phyloP scores from a whole-genome alignment of 2,329 filamentous ascomycete species.

The Colletotrichum euphorbiae region DNA sequence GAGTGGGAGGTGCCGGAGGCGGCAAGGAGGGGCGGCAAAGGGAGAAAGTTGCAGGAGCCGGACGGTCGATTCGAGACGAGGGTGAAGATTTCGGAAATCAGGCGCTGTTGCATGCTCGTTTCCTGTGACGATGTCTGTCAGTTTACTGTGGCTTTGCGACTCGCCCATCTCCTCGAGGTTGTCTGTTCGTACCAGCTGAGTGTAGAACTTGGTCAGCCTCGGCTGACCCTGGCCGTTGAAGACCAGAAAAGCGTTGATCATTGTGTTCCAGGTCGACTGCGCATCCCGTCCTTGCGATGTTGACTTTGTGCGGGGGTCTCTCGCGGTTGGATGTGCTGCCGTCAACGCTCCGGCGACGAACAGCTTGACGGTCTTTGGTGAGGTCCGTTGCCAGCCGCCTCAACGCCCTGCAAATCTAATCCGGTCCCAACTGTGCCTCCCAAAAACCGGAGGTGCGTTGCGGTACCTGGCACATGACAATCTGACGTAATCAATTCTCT shows the following conservation, averaged over 20 bases:
- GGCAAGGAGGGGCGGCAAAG: constrained; percentile 75
- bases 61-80: constrained; percentile 91
- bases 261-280: constrained; percentile 55
- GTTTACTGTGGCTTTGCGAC: not conserved
- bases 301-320: not conserved
- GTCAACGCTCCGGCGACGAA: not conserved
- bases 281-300: constrained; percentile 39
- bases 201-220: constrained; percentile 98
- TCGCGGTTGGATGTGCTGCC: not conserved
- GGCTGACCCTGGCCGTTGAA: constrained; percentile 99
- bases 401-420: not conserved
- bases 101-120: constrained; percentile 94
- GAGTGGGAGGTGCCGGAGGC: constrained; percentile 71
- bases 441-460: constrained; percentile 24
- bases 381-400: constrained; percentile 20
- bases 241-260: constrained; percentile 99
- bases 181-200: constrained; percentile 78
- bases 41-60: constrained; percentile 98
- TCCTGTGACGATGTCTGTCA: constrained; percentile 69
- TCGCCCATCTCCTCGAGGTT: not conserved
- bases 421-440: not conserved
- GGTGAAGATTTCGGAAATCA: constrained; percentile 97
- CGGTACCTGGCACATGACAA: constrained; percentile 37
- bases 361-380: constrained; percentile 20
- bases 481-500: constrained; percentile 22